These are phyloP conservation scores for Phoma sp. DNA, from an alignment of 2,329 filamentous ascomycete genomes.

Conservation along the genomic window DNA sequence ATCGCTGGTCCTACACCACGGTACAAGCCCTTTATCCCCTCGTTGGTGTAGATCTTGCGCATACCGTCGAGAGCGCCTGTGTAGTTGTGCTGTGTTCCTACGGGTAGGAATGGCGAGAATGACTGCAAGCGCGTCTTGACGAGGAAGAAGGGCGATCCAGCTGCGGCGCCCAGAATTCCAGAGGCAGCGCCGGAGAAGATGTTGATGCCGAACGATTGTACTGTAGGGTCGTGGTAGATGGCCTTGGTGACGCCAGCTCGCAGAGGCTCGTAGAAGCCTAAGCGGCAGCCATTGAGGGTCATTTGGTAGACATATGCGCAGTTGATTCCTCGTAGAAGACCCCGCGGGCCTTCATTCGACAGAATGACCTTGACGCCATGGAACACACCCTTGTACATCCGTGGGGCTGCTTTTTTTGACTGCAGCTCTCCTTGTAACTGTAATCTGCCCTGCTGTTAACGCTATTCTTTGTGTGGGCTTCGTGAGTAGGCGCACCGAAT, in stretches of 20 bases:
- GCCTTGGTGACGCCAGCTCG: constrained; percentile 73
- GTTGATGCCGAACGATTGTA: constrained; percentile 88
- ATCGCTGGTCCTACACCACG: constrained; percentile 91
- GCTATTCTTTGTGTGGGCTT: neutral
- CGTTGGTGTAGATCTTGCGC: constrained; percentile 75
- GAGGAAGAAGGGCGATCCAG: constrained; percentile 95
- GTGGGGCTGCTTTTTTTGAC: constrained; percentile 80
- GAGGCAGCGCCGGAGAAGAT: constrained; percentile 90
- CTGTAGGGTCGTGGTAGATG: constrained; percentile 73
- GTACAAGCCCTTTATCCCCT: constrained; percentile 85
- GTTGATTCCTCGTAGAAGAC: constrained; percentile 87
- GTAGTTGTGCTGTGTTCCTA: constrained; percentile 97
- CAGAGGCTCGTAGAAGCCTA: constrained; percentile 97
- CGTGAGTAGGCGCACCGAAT: constrained; percentile 71
- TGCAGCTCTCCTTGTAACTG: constrained; percentile 97
- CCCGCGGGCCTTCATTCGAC: constrained; percentile 84
- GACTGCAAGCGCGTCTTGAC: constrained; percentile 97
- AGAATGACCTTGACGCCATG: constrained; percentile 92
- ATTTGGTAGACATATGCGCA: constrained; percentile 98
- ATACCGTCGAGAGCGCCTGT: constrained; percentile 85
- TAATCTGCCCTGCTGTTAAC: constrained; percentile 65
- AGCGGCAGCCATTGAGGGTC: constrained; percentile 91
- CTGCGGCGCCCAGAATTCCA: constrained; percentile 89
- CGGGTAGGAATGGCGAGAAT: constrained; percentile 88
- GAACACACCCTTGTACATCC: constrained; percentile 88